Percentiles rank a stretch among this genome's conserved stretches.
phyloP scores from a whole-genome alignment of 177 flowering plant genomes.

The Vitis hybrid region DNA sequence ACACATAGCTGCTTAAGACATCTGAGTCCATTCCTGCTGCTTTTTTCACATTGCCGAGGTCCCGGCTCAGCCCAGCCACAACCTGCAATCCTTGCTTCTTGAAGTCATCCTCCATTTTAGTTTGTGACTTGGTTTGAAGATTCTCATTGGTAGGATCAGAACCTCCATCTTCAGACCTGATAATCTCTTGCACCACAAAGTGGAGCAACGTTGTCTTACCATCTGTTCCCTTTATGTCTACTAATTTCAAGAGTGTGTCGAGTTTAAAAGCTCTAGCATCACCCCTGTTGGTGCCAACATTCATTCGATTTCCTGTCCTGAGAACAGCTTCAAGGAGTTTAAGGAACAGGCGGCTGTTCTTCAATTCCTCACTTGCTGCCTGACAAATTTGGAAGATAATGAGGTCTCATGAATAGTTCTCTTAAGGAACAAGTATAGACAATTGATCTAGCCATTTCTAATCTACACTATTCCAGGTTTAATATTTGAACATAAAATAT shows the following conservation, averaged over 20 bases:
- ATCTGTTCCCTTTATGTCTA: conserved; percentile 73
- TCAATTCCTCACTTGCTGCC: conserved; percentile 72
- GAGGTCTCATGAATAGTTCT: not conserved
- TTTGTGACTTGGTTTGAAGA: conserved; percentile 15
- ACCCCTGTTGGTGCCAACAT: conserved; percentile 78
- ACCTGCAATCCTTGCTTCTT: conserved; percentile 64
- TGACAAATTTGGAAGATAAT: conserved; percentile 24
- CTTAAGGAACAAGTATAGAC: not conserved
- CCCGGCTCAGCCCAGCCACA: conserved; percentile 60
- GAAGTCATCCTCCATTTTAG: conserved; percentile 46
- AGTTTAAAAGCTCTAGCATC: conserved; percentile 76
- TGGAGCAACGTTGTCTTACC: conserved; percentile 81
- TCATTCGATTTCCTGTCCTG: conserved; percentile 78
- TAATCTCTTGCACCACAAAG: conserved; percentile 80
- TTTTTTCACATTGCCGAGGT: conserved; percentile 57
- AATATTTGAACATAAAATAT: too few relatives aligned
- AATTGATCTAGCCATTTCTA: not conserved
- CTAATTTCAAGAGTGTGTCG: conserved; percentile 68
- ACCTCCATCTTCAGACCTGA: conserved; percentile 50
- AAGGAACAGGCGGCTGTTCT: conserved; percentile 65
- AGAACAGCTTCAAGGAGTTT: conserved; percentile 85
- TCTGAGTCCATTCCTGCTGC: conserved; percentile 83
- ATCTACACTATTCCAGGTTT: too few relatives aligned
- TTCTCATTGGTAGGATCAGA: conserved; percentile 27
- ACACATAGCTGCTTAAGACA: conserved; percentile 55